Evolutionary conservation across 345 rosid genomes (phyloP), one percentile per base, ranked within the genome.

Genomic region (Acer campestre): DNA sequence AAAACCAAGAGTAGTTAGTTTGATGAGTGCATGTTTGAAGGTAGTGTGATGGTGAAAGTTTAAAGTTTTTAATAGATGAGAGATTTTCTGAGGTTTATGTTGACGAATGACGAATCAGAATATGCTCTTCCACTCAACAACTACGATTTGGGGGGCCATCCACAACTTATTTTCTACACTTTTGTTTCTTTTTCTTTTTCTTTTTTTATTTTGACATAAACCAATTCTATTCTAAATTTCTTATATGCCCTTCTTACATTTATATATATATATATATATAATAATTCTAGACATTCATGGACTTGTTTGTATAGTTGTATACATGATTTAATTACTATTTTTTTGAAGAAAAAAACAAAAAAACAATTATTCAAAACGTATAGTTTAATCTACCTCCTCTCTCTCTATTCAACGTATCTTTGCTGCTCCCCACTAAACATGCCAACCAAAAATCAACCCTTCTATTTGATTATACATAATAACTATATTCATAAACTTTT

Each of bases 71-170:
- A 35, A 35, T 35, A 35, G 5, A 35, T 35, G 38, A 5, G 6
- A 35, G 38, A 35, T 35, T 35, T 35, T 35, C 38, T 42, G 61
- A 17, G 61, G 61, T 4, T 56, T n/a, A 35, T 35, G 38, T 56
- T 4, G 20, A 6, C n/a, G 61, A 56, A 71, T 4, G 20, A 6
- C n/a, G 61, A 56, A 71, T 56, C 29, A 58, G 65, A 71, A 71
- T 56, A 20, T 56, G 66, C 65, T 18, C 46, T 17, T 5, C 64
- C 59, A 14, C 76, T 73, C 68, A 23, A 7, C 23, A 17, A 62
- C 76, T 42, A 12, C 59, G 68, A 73, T 73, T 46, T 27, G 23
- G 5, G 76, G 77, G 68, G 42, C 59, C 67, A 12, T 17, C 18
- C 38, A 35, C 38, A 35, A 35, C 38, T 35, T 35, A n/a, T 17